Evolutionary conservation across 768 basidiomycete genomes (phyloP).

Genomic region (Naganishia kalamii): DNA sequence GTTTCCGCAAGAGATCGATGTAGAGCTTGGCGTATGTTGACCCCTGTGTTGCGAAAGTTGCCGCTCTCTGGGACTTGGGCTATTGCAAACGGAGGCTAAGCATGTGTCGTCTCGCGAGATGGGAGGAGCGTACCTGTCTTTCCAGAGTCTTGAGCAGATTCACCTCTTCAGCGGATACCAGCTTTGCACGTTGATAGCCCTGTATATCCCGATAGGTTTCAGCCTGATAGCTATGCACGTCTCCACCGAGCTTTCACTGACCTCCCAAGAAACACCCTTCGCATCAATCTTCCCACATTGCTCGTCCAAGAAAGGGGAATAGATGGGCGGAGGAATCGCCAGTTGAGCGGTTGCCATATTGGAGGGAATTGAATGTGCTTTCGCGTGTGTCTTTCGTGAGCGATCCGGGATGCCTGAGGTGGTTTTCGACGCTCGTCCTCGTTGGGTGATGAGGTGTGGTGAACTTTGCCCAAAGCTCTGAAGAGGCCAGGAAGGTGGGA

Average conservation of each 20-base stretch:
- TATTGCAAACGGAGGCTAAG: constrained; percentile 14
- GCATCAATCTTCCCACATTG: constrained; percentile 76
- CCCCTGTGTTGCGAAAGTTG: constrained; percentile 74
- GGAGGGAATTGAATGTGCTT: background rate
- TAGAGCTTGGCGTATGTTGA: constrained; percentile 78
- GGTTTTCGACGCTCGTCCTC: background rate
- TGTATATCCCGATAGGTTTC: constrained; percentile 42
- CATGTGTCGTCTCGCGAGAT: background rate
- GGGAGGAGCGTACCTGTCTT: constrained; percentile 56
- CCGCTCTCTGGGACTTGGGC: constrained; percentile 51
- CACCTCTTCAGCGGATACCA: constrained; percentile 81
- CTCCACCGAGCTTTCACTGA: constrained; percentile 42
- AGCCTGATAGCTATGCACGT: background rate
- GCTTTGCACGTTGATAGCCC: constrained; percentile 91
- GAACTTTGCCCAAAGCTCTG: background rate
- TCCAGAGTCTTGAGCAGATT: constrained; percentile 83
- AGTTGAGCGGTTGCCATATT: constrained; percentile 21
- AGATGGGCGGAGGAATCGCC: constrained; percentile 45
- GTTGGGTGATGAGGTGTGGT: background rate
- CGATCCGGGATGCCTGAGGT: background rate
- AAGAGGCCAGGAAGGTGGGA: too few relatives aligned
- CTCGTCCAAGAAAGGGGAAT: constrained; percentile 69
- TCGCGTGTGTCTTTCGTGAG: background rate
- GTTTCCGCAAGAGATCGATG: constrained; percentile 77
- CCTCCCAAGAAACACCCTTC: constrained; percentile 96